Percentiles rank a stretch among this genome's conserved stretches.
Conservation (phyloP, 176 grass and related monocot genomes). For the Oryza glaberrima region DNA sequence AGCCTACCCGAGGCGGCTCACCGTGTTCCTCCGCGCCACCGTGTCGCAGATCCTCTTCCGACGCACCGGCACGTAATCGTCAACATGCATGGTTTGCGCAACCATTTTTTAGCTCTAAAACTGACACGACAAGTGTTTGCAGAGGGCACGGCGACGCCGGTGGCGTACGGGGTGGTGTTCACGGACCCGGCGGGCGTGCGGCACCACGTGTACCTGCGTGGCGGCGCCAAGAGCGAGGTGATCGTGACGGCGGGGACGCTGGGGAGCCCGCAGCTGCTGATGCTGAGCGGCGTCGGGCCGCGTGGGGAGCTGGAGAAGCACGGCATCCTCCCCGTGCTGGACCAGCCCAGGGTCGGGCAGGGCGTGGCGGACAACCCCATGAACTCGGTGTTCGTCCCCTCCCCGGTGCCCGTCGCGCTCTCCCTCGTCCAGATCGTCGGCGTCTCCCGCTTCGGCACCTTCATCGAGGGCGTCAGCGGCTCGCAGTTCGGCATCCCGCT, state of each 20-base stretch:
- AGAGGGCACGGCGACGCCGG: slow-evolving; percentile 39
- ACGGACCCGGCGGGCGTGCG: slow-evolving; percentile 48
- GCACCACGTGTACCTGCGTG: slow-evolving; percentile 61
- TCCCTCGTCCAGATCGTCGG: slow-evolving; percentile 82
- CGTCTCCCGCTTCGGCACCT: slow-evolving; percentile 69
- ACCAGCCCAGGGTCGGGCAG: slow-evolving; percentile 68
- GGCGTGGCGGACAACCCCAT: slow-evolving; percentile 87
- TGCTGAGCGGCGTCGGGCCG: slow-evolving; percentile 84
- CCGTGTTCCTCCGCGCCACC: slow-evolving; percentile 64
- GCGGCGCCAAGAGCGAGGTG: slow-evolving; percentile 54
- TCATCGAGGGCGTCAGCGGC: slow-evolving; percentile 78
- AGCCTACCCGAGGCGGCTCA: slow-evolving; percentile 48
- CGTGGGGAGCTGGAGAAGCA: slow-evolving; percentile 51
- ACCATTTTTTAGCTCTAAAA: background rate
- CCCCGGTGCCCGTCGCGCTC: slow-evolving; percentile 58
- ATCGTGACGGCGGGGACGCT: slow-evolving; percentile 76
- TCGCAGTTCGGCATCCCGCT: slow-evolving; percentile 64
- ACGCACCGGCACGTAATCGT: slow-evolving; percentile 6
- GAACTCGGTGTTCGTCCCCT: slow-evolving; percentile 71
- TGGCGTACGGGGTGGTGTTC: slow-evolving; percentile 69
- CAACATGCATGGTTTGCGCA: background rate
- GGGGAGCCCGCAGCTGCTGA: slow-evolving; percentile 86
- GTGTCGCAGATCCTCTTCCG: slow-evolving; percentile 52
- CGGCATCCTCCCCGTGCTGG: slow-evolving; percentile 55
- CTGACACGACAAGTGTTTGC: background rate